Evolutionary conservation across 169 alveolate genomes (phyloP), one percentile per base, ranked within the genome.

Genomic region (Plasmodium gallinaceum): DNA sequence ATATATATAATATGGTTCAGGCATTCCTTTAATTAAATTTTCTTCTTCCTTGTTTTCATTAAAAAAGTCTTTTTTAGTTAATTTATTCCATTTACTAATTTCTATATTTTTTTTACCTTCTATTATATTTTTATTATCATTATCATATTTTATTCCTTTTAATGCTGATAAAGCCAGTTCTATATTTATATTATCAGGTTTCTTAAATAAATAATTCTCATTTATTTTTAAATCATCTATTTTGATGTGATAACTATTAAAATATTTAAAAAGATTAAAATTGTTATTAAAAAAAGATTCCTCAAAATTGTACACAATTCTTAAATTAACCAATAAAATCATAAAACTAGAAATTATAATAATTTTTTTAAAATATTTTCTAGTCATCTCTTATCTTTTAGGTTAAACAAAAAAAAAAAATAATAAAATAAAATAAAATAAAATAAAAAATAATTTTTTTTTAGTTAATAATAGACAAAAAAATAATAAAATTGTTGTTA

Each of bases 81-180:
- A 14, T 18, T 60, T 45, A 7, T 60, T 80, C 90, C 90, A 80
- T 10, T 57, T 26, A 18, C 7, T 80, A 8, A 24, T 43, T 68
- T 22, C 85, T 46, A 58, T 45, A 51, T 72, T 14, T 51, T 20
- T 16, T 48, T 68, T 39, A 10, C 37, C 18, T 7, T 42, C 26
- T 1, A 22, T 9, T 5, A 42, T 52, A 8, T 45, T 46, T 18
- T 22, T 68, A 72, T 24, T 51, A 18, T 32, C 37, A 5, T 71
- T 58, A 45, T 72, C 76, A 9, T 12, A 24, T 9, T 24, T 39
- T 52, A 65, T 18, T 26, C 90, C 90, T 10, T 80, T 80, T 26
- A 80, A 48, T 22, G 90, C 90, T 26, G 90, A 80, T 58, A 80
- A 48, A n/a, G 90, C 90, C 39, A 80, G 66, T 16, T 80, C 74